phyloP scores from a whole-genome alignment of 1,139 yeast genomes.

The Kodamaea sp. region DNA sequence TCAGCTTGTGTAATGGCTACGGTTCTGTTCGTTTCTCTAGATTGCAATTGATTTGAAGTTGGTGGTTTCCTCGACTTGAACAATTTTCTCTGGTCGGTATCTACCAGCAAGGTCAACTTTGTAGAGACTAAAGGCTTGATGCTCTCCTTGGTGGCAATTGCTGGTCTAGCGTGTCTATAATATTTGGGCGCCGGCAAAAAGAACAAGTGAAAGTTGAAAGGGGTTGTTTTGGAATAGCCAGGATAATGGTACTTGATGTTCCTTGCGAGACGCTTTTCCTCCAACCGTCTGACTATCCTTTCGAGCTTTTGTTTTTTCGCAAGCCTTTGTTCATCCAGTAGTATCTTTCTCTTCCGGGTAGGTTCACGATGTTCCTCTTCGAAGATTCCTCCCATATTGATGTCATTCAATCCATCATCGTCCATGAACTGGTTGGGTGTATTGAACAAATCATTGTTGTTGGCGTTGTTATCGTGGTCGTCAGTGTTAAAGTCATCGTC shows the following conservation, averaged over 20 bases:
- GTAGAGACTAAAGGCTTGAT: slow-evolving; percentile 64
- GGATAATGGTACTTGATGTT: slow-evolving; percentile 60
- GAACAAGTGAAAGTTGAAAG: slow-evolving; percentile 65
- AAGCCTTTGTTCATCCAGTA: slow-evolving; percentile 20
- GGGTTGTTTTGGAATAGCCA: slow-evolving; percentile 53
- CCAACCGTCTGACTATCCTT: slow-evolving; percentile 32
- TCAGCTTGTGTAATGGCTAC: slow-evolving; percentile 34
- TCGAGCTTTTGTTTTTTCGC: slow-evolving; percentile 28
- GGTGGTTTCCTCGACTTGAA: slow-evolving; percentile 32
- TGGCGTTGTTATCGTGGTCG: slow-evolving; percentile 13
- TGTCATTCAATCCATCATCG: slow-evolving; percentile 44
- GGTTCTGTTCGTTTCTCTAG: slow-evolving; percentile 10
- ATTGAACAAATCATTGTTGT: slow-evolving; percentile 16
- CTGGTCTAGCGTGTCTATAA: slow-evolving; percentile 54
- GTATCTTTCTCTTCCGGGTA: slow-evolving; percentile 20
- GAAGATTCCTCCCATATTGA: slow-evolving; percentile 39
- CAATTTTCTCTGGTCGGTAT: slow-evolving; percentile 44
- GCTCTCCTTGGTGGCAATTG: slow-evolving; percentile 36
- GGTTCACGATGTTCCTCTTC: slow-evolving; percentile 26
- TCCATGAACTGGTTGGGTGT: slow-evolving; percentile 34
- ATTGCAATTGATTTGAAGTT: background rate
- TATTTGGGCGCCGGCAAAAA: slow-evolving; percentile 65
- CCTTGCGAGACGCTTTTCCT: slow-evolving; percentile 32
- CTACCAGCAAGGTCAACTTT: slow-evolving; percentile 49
- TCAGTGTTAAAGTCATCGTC: slow-evolving; percentile 19